A percentile compares a stretch with the other conserved stretches of the same genome.
phyloP scores from a whole-genome alignment of 225 moss, liverwort and hornwort genomes.

The Marchantia polymorpha region DNA sequence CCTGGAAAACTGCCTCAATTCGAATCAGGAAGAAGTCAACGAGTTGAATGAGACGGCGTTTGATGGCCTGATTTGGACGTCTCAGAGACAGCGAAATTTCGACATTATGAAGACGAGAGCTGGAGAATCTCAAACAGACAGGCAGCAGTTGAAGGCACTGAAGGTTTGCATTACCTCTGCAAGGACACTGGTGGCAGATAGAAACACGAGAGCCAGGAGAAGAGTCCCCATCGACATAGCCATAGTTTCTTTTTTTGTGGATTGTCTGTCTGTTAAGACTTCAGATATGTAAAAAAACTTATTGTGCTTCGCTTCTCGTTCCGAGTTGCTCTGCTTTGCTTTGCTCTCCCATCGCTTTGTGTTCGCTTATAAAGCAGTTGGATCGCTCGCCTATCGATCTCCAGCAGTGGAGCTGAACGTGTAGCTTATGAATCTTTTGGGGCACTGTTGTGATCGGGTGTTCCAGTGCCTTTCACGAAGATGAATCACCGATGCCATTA shows the following conservation, averaged over 20 bases:
- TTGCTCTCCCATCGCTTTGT: background rate
- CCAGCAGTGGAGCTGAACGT: background rate
- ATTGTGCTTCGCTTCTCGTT: slow-evolving; percentile 1
- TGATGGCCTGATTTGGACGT: background rate
- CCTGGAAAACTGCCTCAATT: background rate
- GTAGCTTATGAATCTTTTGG: background rate
- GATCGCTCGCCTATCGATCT: background rate
- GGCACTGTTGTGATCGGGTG: background rate
- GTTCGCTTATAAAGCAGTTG: background rate
- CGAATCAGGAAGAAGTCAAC: background rate
- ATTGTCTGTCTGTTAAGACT: background rate
- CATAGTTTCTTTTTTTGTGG: background rate
- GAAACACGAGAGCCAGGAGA: slow-evolving; percentile 12
- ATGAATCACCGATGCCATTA: background rate
- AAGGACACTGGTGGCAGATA: slow-evolving; percentile 11
- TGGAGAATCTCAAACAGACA: too few relatives aligned
- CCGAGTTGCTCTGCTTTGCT: slow-evolving; percentile 18
- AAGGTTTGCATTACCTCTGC: background rate
- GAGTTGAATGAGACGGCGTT: background rate
- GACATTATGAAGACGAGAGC: background rate
- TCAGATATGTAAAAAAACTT: background rate
- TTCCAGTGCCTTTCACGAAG: background rate
- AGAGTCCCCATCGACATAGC: background rate
- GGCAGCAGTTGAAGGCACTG: too few relatives aligned
- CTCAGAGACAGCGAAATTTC: background rate